Percentiles rank a stretch among this genome's conserved stretches.
These are phyloP conservation scores for Candida chilensis DNA, from an alignment of 805 yeast species.

Conservation along the genomic window DNA sequence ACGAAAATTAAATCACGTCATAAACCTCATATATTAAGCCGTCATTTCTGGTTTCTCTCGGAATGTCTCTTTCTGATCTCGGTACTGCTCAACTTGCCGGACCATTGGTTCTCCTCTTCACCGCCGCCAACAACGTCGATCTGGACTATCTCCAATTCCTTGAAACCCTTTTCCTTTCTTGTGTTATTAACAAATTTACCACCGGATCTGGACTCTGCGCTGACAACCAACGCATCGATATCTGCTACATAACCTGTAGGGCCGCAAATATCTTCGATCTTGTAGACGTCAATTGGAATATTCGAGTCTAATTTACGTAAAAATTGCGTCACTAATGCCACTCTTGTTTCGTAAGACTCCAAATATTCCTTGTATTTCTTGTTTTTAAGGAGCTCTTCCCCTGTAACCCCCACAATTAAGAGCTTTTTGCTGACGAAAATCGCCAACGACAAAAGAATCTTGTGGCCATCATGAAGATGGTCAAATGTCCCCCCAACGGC, in stretches of 20 bases:
- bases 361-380: slow-evolving; percentile 65
- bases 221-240: slow-evolving; percentile 74
- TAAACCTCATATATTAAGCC: too few species aligned
- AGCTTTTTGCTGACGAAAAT: slow-evolving; percentile 45
- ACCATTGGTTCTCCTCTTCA: slow-evolving; percentile 35
- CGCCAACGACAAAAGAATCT: slow-evolving; percentile 67
- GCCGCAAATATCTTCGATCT: slow-evolving; percentile 83
- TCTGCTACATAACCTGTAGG: slow-evolving; percentile 75
- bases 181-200: slow-evolving; percentile 63
- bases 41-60: background rate
- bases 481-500: slow-evolving; percentile 98
- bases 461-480: slow-evolving; percentile 93
- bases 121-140: slow-evolving; percentile 63
- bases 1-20: too few species aligned
- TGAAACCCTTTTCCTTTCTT: slow-evolving; percentile 49
- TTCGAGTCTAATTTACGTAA: slow-evolving; percentile 36
- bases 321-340: slow-evolving; percentile 36
- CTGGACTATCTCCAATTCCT: slow-evolving; percentile 23
- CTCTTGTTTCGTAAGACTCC: slow-evolving; percentile 49
- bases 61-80: slow-evolving; percentile 45
- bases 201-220: slow-evolving; percentile 72
- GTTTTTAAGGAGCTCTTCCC: slow-evolving; percentile 58
- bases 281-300: slow-evolving; percentile 39
- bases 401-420: slow-evolving; percentile 81
- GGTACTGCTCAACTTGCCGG: slow-evolving; percentile 80